phyloP scores from a whole-genome alignment of 2,329 filamentous ascomycete species.

The Ascochyta fabae region DNA sequence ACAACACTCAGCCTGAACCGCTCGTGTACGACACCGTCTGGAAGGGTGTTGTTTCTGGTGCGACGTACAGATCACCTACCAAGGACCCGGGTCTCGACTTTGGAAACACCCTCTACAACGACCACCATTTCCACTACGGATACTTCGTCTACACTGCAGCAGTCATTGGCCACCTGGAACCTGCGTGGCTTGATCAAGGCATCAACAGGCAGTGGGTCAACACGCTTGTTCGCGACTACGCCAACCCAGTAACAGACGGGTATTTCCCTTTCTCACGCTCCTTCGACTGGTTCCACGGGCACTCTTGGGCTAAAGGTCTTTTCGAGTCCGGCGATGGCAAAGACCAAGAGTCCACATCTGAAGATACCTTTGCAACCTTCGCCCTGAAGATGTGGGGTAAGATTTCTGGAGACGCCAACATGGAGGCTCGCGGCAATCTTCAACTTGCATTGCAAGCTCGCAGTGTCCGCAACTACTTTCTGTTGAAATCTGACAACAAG shows the following conservation, averaged over 20 bases:
- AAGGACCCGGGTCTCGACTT: constrained; percentile 72
- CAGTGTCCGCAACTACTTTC: constrained; percentile 80
- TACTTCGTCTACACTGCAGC: constrained; percentile 92
- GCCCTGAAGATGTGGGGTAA: constrained; percentile 94
- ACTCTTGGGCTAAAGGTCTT: constrained; percentile 90
- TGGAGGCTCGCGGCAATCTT: constrained; percentile 82
- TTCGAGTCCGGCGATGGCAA: constrained; percentile 78
- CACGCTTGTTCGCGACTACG: constrained; percentile 79
- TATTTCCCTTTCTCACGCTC: constrained; percentile 73
- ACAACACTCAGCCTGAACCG: constrained; percentile 57
- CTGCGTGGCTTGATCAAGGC: constrained; percentile 68
- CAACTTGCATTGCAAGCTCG: constrained; percentile 82
- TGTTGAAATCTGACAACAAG: constrained; percentile 74
- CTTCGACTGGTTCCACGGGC: constrained; percentile 93
- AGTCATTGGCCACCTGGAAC: constrained; percentile 81
- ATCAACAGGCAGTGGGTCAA: constrained; percentile 83
- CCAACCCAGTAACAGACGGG: constrained; percentile 75
- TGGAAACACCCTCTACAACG: constrained; percentile 85
- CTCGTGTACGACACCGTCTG: constrained; percentile 67
- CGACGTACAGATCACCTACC: constrained; percentile 59
- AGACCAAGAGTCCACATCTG: constrained; percentile 89
- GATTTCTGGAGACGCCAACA: constrained; percentile 73
- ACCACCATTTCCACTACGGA: constrained; percentile 73
- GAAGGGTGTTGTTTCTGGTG: constrained; percentile 83
- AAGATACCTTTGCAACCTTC: constrained; percentile 89